A percentile compares a stretch with the other conserved stretches of the same genome.
These are phyloP conservation scores for Leucogyrophana mollusca DNA, from an alignment of 768 basidiomycete genomes.

Conservation along the genomic window DNA sequence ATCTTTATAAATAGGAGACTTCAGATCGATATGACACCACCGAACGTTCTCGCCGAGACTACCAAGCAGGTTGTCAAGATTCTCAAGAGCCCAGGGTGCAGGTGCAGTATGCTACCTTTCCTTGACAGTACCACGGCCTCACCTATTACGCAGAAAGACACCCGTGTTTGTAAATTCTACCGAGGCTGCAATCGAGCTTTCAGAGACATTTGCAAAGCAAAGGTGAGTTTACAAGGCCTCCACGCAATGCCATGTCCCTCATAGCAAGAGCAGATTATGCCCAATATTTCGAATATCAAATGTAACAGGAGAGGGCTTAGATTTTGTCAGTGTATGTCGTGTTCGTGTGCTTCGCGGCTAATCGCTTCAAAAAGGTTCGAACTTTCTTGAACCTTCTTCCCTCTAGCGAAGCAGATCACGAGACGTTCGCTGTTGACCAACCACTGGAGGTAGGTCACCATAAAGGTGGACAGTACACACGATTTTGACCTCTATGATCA, in stretches of 20 bases:
- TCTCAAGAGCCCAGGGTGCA: conserved; percentile 87
- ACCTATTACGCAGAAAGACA: conserved; percentile 53
- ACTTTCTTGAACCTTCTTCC: conserved; percentile 90
- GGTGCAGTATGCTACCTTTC: conserved; percentile 51
- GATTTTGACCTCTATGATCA: conserved; percentile 25
- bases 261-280: conserved; percentile 58
- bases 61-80: conserved; percentile 92
- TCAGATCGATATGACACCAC: conserved; percentile 96
- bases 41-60: conserved; percentile 88
- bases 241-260: neutral
- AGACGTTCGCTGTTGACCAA: conserved; percentile 77
- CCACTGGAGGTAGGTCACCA: conserved; percentile 63
- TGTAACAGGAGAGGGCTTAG: conserved; percentile 90
- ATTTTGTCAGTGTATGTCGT: conserved; percentile 47
- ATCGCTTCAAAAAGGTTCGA: conserved; percentile 52
- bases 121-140: neutral
- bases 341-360: conserved; percentile 3
- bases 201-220: conserved; percentile 71
- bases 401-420: conserved; percentile 79
- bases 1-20: conserved; percentile 3
- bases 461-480: neutral
- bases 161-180: conserved; percentile 83
- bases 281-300: conserved; percentile 93
- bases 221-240: conserved; percentile 41
- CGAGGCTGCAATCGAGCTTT: conserved; percentile 79